Evolutionary conservation across 768 basidiomycete genomes (phyloP), one percentile per base, ranked within the genome.

Genomic region (Panellus pusillus): DNA sequence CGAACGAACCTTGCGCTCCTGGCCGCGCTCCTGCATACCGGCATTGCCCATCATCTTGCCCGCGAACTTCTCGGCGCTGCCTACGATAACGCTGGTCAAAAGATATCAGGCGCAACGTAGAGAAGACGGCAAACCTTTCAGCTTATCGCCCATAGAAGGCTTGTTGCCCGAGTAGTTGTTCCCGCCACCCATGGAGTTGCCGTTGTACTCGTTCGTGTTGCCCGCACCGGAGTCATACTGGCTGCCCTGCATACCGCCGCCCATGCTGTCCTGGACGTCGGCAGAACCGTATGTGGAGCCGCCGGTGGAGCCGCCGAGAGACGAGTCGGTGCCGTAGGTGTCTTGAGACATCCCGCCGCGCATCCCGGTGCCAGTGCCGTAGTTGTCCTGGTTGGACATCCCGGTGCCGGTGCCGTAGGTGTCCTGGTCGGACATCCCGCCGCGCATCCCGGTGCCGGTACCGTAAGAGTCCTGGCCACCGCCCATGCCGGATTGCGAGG

Each of bases 111-210:
- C 11, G 32, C 9, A 35, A 7, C 3, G 2, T 9, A 35, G 32
- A 35, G 32, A 14, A 35, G 32, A 35, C 32, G 3, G 14, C 53
- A 2, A 9, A 62, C 65, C 65, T 32, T 57, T 58, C 36, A 69
- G 58, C 28, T 65, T 67, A 12, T 67, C 68, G 3, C 63, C 61
- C 47, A 63, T 54, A 13, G 46, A 37, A 0, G 61, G 48, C 44
- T 63, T 61, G 6, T 13, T 28, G 42, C 13, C 38, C 11, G 45
- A 47, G 7, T 3, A 24, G 6, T 24, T 24, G 24, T 24, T 24
- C 24, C 24, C 24, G 24, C 24, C 24, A 24, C 24, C 24, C 24
- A 24, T 24, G 6, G 24, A 24, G 6, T 24, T 24, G 24, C 6
- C 24, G 24, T 7, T 14, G 15, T 18, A 8, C 4, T 20, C 46